Base-by-base conservation (phyloP, 2,329 filamentous ascomycete genomes). In the Talaromyces sp. region DNA sequence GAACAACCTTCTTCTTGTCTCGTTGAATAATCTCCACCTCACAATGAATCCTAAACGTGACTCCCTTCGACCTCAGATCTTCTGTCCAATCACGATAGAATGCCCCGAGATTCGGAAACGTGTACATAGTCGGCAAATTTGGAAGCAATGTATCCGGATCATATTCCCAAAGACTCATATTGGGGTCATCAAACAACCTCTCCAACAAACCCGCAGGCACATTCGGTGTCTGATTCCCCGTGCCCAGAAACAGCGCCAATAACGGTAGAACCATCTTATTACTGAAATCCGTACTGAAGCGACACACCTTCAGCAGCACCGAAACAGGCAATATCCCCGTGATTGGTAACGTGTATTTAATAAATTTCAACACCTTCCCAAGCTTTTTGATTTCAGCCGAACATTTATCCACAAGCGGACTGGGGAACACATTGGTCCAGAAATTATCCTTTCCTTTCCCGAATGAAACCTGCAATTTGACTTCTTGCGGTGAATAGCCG, bases 201-300 rank as follows among this genome's bases (percentile, higher is more conserved):
- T 88, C 85, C 4, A 92, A 80, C 39, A 92, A 87, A 27, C 89
- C 88, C 49, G 84, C 85, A 0, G 89, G 87, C 0, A 92, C 89
- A 68, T 91, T 87, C 0, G 89, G 86, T 0, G 89, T 90, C 70
- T 90, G 88, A 69, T 92, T 92, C 1, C 90, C 89, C 0, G 90
- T 92, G 0, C 90, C 90, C 0, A 92, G 80, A 72, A 93, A 92
- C 1, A 92, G 79, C 0, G 90, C 90, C 37, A 91, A 85, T 73
- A 92, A 85, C 0, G 90, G 90, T 65, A 90, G 82, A 0, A 89
- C 87, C 76, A 92, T 88, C 41, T 86, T 87, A 71, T 92, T 88
- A 17, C 85, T 85, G 72, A 92, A 93, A 63, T 90, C 88, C 10
- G 85, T 82, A 64, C 82, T 88, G 76, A 92, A 92, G 64, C 86